phyloP scores from a whole-genome alignment of 306 rosid species.

The Acacia acuminata region DNA sequence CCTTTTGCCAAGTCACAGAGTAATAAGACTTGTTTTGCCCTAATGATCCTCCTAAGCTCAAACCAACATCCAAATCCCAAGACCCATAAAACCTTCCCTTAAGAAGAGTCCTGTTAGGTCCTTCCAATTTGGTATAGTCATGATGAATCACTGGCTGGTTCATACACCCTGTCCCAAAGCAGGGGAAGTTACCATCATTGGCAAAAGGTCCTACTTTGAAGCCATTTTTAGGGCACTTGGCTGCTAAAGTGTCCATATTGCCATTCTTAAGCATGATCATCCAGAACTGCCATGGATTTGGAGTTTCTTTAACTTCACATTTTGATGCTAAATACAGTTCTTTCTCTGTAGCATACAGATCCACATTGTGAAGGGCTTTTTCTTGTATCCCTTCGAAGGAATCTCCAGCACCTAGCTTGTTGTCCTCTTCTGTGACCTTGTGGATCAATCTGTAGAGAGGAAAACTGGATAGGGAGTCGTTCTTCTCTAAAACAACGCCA shows the following conservation, averaged over 20 bases:
- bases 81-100: conserved; percentile 51
- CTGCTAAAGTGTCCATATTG: conserved; percentile 57
- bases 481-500: conserved; percentile 27
- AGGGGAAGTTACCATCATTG: conserved; percentile 43
- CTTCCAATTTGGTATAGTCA: conserved; percentile 49
- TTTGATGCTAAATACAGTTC: conserved; percentile 50
- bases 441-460: conserved; percentile 44
- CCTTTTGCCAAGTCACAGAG: conserved; percentile 54
- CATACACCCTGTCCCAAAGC: conserved; percentile 63
- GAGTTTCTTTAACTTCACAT: conserved; percentile 50
- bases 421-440: conserved; percentile 51
- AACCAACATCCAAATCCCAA: conserved; percentile 44
- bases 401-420: conserved; percentile 44
- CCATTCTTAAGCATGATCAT: conserved; percentile 63
- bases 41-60: conserved; percentile 28
- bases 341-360: conserved; percentile 51
- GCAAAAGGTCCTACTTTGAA: conserved; percentile 38
- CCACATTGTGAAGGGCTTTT: conserved; percentile 35
- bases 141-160: conserved; percentile 56
- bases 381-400: conserved; percentile 38
- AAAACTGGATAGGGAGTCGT: conserved; percentile 38
- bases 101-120: conserved; percentile 20
- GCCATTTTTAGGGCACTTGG: conserved; percentile 50
- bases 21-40: conserved; percentile 37
- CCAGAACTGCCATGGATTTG: conserved; percentile 63